A percentile compares a stretch with the other conserved stretches of the same genome.
These are phyloP conservation scores for Chaetoscypha palmicola DNA, from an alignment of 2,329 filamentous ascomycete species.

Conservation along the genomic window DNA sequence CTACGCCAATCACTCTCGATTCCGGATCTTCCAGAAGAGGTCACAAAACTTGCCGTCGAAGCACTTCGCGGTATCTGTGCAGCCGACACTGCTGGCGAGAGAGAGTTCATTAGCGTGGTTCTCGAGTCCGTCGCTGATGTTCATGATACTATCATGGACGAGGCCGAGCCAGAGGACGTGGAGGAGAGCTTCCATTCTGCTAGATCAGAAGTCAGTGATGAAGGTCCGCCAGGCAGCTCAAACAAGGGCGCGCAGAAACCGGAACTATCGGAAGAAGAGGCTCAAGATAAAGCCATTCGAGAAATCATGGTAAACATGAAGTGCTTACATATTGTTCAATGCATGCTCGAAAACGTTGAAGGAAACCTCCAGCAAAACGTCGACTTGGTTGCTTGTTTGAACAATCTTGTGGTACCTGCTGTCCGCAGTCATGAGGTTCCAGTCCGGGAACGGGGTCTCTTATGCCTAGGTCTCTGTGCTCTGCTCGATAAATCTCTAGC, in stretches of 20 bases:
- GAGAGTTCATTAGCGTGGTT: slow-evolving; percentile 77
- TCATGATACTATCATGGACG: slow-evolving; percentile 83
- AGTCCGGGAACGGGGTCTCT: slow-evolving; percentile 80
- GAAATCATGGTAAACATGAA: slow-evolving; percentile 98
- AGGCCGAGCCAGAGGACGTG: slow-evolving; percentile 44
- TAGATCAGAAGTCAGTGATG: slow-evolving; percentile 71
- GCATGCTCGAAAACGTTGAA: slow-evolving; percentile 90
- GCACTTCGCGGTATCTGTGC: slow-evolving; percentile 79
- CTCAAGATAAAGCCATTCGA: slow-evolving; percentile 67
- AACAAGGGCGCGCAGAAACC: slow-evolving; percentile 37
- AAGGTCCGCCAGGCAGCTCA: slow-evolving; percentile 44
- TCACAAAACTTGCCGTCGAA: slow-evolving; percentile 80
- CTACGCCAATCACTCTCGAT: slow-evolving; percentile 80
- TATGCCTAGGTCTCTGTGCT: slow-evolving; percentile 86
- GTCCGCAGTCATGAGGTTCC: slow-evolving; percentile 89
- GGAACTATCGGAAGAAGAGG: slow-evolving; percentile 55
- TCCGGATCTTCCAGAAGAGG: slow-evolving; percentile 82
- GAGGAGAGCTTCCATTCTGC: slow-evolving; percentile 93
- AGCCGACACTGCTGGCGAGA: slow-evolving; percentile 63
- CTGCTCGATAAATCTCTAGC: slow-evolving; percentile 87
- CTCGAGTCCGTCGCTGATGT: slow-evolving; percentile 94
- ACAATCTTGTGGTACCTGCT: slow-evolving; percentile 91
- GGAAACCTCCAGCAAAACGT: slow-evolving; percentile 83
- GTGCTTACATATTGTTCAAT: slow-evolving; percentile 93
- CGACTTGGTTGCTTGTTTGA: slow-evolving; percentile 93